phyloP scores from a whole-genome alignment of 306 rosid genomes.

The Citrullus colocynthis region DNA sequence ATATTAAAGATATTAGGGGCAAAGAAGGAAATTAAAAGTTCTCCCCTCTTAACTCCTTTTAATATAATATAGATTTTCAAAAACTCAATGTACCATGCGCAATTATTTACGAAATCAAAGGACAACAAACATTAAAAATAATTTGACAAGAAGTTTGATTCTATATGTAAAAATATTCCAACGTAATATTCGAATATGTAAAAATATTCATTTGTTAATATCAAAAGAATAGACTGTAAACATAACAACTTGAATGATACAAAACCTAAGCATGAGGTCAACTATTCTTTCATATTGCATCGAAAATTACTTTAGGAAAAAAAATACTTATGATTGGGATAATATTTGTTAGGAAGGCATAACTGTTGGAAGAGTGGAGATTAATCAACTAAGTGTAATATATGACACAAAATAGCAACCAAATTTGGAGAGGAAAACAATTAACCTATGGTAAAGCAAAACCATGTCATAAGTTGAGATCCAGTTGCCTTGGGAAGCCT shows the following conservation, averaged over 20 bases:
- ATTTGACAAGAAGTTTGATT: neutral
- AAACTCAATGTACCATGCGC: too few species aligned
- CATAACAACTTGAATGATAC: neutral
- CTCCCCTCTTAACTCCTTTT: too few species aligned
- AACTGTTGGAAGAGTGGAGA: neutral
- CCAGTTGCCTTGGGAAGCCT: neutral
- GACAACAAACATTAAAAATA: neutral
- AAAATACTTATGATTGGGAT: neutral
- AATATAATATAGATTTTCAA: too few species aligned
- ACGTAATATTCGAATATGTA: neutral
- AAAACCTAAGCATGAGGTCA: neutral
- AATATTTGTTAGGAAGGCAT: neutral
- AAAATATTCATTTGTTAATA: neutral
- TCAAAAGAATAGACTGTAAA: neutral
- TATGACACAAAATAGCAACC: neutral
- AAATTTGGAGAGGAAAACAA: neutral
- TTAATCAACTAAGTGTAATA: neutral
- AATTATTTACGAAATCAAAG: neutral
- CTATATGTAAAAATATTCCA: neutral
- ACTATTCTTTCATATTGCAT: neutral
- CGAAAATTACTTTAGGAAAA: neutral
- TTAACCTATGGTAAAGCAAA: neutral
- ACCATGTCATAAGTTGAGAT: slow-evolving; percentile 1
- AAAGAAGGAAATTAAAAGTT: too few species aligned
- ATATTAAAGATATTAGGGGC: too few species aligned